A percentile compares a stretch with the other conserved stretches of the same genome.
Conservation (phyloP, 257 asterid species). For the Solanum medicagineum region DNA sequence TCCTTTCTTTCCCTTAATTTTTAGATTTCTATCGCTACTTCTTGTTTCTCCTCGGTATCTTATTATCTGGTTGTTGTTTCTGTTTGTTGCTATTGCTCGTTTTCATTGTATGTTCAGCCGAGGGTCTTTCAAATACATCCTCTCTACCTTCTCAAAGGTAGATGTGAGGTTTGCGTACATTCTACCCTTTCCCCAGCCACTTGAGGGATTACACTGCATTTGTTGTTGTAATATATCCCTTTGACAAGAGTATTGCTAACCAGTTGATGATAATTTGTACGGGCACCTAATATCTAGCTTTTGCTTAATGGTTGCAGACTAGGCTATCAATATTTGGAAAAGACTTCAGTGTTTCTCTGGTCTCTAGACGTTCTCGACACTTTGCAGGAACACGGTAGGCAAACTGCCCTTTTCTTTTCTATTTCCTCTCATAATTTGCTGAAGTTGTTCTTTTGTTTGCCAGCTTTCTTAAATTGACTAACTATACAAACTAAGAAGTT, state of each 20-base stretch:
- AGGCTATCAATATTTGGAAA: slow-evolving; percentile 89
- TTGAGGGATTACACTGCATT: neutral
- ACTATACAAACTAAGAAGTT: neutral
- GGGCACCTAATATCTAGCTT: neutral
- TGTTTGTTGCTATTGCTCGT: neutral
- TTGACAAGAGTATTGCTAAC: neutral
- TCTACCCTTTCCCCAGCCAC: neutral
- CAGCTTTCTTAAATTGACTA: neutral
- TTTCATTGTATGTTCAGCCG: neutral
- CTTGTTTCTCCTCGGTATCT: neutral
- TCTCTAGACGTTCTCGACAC: slow-evolving; percentile 98
- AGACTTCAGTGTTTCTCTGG: slow-evolving; percentile 73
- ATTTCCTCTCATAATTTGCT: neutral
- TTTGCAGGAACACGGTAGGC: slow-evolving; percentile 98
- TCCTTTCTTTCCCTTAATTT: neutral
- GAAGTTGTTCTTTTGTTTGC: neutral
- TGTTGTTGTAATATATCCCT: neutral
- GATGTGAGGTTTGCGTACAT: neutral
- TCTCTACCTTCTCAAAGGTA: neutral
- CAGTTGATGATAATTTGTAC: neutral
- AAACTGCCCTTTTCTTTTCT: neutral
- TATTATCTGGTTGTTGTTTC: neutral
- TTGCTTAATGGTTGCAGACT: slow-evolving; percentile 35
- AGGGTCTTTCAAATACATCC: neutral
- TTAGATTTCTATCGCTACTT: neutral